Percentiles rank a stretch among this genome's conserved stretches.
These are phyloP conservation scores for Blastobotrys mokoenaii DNA, from an alignment of 805 yeast genomes.

Conservation along the genomic window DNA sequence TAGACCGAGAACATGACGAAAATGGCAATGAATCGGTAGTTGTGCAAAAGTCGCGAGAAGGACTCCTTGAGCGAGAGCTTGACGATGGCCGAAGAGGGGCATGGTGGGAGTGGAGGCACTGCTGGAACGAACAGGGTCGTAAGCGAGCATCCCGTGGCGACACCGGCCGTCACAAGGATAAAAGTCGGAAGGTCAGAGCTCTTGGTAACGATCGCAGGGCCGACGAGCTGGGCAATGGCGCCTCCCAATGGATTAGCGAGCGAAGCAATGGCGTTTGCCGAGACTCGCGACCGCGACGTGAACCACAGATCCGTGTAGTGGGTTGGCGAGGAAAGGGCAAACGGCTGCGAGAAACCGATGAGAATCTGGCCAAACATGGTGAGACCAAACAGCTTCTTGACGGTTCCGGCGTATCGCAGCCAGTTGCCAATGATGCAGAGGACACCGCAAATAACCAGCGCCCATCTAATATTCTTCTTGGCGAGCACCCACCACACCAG, in stretches of 20 bases:
- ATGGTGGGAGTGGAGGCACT: conserved; percentile 24
- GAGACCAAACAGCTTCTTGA: conserved; percentile 20
- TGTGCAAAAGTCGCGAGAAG: conserved; percentile 12
- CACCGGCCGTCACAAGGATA: conserved; percentile 20
- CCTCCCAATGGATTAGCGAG: conserved; percentile 29
- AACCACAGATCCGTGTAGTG: conserved; percentile 28
- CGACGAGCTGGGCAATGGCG: conserved; percentile 27
- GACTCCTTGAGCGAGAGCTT: conserved; percentile 21
- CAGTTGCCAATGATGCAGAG: conserved; percentile 24
- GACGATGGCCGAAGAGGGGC: conserved; percentile 24
- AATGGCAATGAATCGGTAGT: conserved; percentile 14
- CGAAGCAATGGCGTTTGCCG: conserved; percentile 30
- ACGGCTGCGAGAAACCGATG: conserved; percentile 29
- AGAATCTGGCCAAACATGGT: conserved; percentile 29
- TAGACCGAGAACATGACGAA: conserved; percentile 23
- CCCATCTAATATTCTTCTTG: conserved; percentile 17
- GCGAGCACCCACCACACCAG: conserved; percentile 21
- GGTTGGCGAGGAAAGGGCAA: conserved; percentile 26
- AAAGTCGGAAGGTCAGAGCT: conserved; percentile 18
- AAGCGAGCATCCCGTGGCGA: conserved; percentile 18
- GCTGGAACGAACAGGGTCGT: conserved; percentile 19
- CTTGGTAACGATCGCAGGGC: conserved; percentile 25
- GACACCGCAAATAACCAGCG: conserved; percentile 19
- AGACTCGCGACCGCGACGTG: conserved; percentile 26
- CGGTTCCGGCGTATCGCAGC: conserved; percentile 26